Percentiles rank a stretch among this genome's conserved stretches.
Conservation (phyloP, 441 rosid genomes). For the Lagerstroemia fauriei region DNA sequence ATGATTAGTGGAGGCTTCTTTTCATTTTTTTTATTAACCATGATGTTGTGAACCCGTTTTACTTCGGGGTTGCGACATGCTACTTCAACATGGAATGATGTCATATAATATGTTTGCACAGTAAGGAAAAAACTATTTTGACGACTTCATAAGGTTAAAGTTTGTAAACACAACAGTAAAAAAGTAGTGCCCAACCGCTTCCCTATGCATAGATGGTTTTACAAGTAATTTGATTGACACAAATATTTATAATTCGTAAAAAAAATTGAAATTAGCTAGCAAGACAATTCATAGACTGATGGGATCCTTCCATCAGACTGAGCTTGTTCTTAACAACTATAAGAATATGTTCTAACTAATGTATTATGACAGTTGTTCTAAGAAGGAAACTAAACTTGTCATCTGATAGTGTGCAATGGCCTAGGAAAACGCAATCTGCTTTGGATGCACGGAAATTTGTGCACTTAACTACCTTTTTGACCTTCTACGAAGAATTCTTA, state of each 20-base stretch:
- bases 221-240: neutral
- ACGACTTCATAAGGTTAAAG: neutral
- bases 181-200: neutral
- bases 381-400: conserved; percentile 81
- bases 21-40: too few relatives aligned
- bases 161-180: neutral
- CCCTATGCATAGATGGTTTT: neutral
- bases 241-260: neutral
- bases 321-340: neutral
- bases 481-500: conserved; percentile 79
- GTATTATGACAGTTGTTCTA: neutral
- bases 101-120: neutral
- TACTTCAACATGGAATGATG: too few relatives aligned
- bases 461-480: conserved; percentile 77
- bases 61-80: too few relatives aligned
- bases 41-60: too few relatives aligned
- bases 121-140: neutral
- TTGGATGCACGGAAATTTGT: conserved; percentile 74
- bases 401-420: conserved; percentile 71
- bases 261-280: too few relatives aligned
- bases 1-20: too few relatives aligned
- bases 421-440: conserved; percentile 63
- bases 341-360: neutral
- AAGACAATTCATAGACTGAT: too few relatives aligned
- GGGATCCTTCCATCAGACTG: too few relatives aligned